Evolutionary conservation across 192 early-diverging fungal genomes (phyloP), one percentile per base, ranked within the genome.

Genomic region (Coemansia sp.): DNA sequence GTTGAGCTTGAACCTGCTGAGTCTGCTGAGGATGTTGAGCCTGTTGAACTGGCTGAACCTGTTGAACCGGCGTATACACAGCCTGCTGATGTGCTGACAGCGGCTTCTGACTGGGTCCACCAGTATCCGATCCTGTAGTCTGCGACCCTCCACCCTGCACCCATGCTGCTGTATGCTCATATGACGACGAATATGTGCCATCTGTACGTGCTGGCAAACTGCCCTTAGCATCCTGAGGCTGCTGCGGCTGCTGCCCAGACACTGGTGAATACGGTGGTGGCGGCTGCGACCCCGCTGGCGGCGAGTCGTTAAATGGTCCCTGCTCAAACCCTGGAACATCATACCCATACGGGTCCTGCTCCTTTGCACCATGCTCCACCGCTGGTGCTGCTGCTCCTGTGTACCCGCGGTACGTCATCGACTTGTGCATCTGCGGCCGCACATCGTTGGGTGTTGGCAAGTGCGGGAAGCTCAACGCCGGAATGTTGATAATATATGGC

Each of bases 181-280:
- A 80, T 22, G 72, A 80, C 37, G 77, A 80, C 60, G 77, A 80
- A 50, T 80, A 80, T 38, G 68, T 70, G 52, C 72, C 77, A n/a
- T 79, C 76, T 0, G 70, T 70, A 12, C 71, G 67, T 12, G 66
- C 27, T 39, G 76, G 76, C 57, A 70, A 17, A 9, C 35, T 25
- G 17, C 32, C 58, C 32, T 51, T 60, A 0, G 47, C 50, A 38
- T 57, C 19, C 25, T 52, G 56, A 35, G 47, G 57, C 45, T 53
- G 65, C 52, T 25, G 32, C 35, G 22, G 55, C 32, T 41, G 27
- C 37, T 37, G 65, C 51, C 51, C 21, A 35, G 37, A 6, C 48
- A 29, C 53, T 2, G 69, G 57, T 39, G 76, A 59, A 41, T 79
- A 79, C 8, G 76, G 76, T 57, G 76, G 76, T 22, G 67, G 51